These are phyloP conservation scores for Plicaturopsis crispa DNA, from an alignment of 768 basidiomycete genomes.

Conservation along the genomic window DNA sequence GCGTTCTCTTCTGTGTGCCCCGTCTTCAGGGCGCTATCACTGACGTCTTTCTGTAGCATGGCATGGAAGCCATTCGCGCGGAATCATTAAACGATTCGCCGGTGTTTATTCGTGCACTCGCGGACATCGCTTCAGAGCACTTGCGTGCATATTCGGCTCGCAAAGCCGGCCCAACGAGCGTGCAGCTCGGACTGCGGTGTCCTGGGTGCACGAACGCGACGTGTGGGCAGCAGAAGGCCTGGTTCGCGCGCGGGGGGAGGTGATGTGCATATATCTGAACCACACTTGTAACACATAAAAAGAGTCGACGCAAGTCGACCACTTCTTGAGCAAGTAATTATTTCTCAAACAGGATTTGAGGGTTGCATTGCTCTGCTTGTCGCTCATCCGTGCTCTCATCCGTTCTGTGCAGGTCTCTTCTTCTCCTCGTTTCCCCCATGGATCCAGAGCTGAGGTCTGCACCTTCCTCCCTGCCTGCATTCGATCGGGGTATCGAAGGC, in stretches of 20 bases:
- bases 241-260: conserved; percentile 76
- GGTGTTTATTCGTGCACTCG: conserved; percentile 89
- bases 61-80: conserved; percentile 83
- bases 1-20: conserved; percentile 12
- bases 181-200: conserved; percentile 83
- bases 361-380: too few species aligned
- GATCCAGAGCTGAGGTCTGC: conserved; percentile 5
- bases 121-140: conserved; percentile 83
- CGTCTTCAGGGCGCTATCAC: conserved; percentile 1
- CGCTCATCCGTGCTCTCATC: conserved; percentile 1
- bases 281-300: too few species aligned
- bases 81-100: conserved; percentile 94
- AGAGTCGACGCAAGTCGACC: too few species aligned
- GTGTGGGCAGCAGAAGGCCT: conserved; percentile 82
- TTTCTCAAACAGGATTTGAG: too few species aligned
- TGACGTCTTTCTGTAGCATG: conserved; percentile 47
- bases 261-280: conserved; percentile 17
- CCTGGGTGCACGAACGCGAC: conserved; percentile 89
- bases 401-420: neutral
- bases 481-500: too few species aligned
- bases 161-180: conserved; percentile 52
- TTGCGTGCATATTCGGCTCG: conserved; percentile 55
- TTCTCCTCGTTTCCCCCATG: neutral
- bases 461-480: conserved; percentile 8
- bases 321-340: too few species aligned